Evolutionary conservation across 2,329 filamentous ascomycete genomes (phyloP).

Genomic region (Colletotrichum falcatum): DNA sequence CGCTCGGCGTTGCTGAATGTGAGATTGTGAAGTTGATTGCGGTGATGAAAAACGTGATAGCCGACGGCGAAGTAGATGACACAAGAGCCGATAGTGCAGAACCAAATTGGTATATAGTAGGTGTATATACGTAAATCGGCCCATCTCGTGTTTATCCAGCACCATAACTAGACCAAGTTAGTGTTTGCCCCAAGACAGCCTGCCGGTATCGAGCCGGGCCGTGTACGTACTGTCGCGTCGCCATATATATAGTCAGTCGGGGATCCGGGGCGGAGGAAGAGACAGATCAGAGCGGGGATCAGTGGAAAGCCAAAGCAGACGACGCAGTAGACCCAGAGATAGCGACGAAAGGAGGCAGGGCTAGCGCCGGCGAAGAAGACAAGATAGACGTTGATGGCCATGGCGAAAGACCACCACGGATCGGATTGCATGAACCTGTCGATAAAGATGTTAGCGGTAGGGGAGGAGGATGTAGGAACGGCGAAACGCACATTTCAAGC

Average conservation of each 20-base stretch:
- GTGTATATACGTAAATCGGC: conserved; percentile 69
- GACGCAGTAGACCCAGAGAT: conserved; percentile 77
- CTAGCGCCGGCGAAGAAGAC: conserved; percentile 71
- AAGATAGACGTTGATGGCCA: conserved; percentile 85
- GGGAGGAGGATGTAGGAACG: too few species aligned
- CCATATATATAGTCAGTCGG: conserved; percentile 57
- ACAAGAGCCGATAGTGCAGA: conserved; percentile 67
- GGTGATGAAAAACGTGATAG: conserved; percentile 69
- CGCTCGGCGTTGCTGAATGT: conserved; percentile 59
- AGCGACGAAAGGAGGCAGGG: conserved; percentile 76
- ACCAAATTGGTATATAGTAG: conserved; percentile 72
- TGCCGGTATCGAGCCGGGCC: background rate
- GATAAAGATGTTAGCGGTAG: conserved; percentile 8
- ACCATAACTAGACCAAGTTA: conserved; percentile 63
- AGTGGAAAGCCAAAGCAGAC: conserved; percentile 80
- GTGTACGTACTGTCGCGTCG: conserved; percentile 64
- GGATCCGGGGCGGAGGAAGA: conserved; percentile 60
- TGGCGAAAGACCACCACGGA: conserved; percentile 82
- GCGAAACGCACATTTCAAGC: conserved; percentile 72
- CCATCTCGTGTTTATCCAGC: conserved; percentile 69
- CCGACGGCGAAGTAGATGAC: conserved; percentile 69
- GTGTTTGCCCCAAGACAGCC: background rate
- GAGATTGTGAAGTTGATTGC: conserved; percentile 67
- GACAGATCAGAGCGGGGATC: conserved; percentile 73
- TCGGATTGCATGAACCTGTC: conserved; percentile 81